A percentile compares a stretch with the other conserved stretches of the same genome.
Conservation (phyloP, 1,139 yeast genomes). For the Taphrina communis region DNA sequence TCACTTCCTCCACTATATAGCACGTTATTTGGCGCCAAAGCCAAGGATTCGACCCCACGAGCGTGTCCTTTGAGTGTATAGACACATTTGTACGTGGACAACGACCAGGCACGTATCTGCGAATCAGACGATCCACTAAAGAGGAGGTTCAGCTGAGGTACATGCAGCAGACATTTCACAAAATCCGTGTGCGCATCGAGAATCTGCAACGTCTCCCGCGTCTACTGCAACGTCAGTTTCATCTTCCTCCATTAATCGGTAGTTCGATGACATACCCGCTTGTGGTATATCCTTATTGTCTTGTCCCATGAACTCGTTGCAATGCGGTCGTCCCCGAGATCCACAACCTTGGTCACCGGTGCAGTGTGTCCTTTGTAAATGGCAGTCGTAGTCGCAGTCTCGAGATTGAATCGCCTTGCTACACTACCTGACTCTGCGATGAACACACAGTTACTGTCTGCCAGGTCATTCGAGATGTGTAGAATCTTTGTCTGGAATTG, state of each 20-base stretch:
- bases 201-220: conserved; percentile 10
- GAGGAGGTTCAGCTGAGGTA: conserved; percentile 31
- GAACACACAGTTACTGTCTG: conserved; percentile 1
- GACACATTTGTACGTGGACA: conserved; percentile 14
- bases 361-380: conserved; percentile 40
- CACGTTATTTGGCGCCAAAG: conserved; percentile 4
- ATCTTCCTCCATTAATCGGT: neutral
- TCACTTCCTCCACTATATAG: conserved; percentile 36
- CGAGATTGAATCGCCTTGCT: conserved; percentile 20
- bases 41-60: conserved; percentile 39
- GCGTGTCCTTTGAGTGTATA: conserved; percentile 39
- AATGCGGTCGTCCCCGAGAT: conserved; percentile 16
- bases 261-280: neutral
- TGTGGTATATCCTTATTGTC: conserved; percentile 35
- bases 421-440: conserved; percentile 35
- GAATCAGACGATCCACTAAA: conserved; percentile 38
- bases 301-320: conserved; percentile 41
- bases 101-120: conserved; percentile 37
- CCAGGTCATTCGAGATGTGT: conserved; percentile 22
- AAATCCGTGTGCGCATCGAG: conserved; percentile 39
- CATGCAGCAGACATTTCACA: conserved; percentile 35
- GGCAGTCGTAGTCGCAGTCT: conserved; percentile 13
- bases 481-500: conserved; percentile 27
- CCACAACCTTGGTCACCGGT: conserved; percentile 39
- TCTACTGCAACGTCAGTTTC: conserved; percentile 1